These are phyloP conservation scores for Jamesozyma piceae DNA, from an alignment of 805 yeast genomes.

Conservation along the genomic window DNA sequence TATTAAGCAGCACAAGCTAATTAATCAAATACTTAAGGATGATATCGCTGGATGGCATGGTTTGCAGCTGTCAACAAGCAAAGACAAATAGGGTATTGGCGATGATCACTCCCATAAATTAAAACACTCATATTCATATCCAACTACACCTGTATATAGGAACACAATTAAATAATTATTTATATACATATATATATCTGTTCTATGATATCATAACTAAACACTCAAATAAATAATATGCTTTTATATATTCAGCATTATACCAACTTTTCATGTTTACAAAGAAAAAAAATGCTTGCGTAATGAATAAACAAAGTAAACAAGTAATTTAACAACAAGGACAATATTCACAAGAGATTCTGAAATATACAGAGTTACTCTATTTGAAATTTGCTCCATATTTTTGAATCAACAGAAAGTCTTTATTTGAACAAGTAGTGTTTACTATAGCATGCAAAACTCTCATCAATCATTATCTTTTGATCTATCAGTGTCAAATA, in stretches of 20 bases:
- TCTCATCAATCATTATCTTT: neutral
- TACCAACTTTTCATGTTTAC: neutral
- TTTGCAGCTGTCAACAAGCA: constrained; percentile 67
- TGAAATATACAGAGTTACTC: no score
- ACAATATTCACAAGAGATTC: no score
- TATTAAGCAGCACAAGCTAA: constrained; percentile 87
- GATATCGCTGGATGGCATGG: constrained; percentile 95
- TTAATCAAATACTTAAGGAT: constrained; percentile 68
- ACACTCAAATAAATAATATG: no score
- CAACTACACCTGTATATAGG: neutral
- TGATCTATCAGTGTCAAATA: neutral
- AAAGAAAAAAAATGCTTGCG: no score
- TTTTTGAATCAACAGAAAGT: no score
- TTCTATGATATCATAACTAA: no score
- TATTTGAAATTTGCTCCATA: no score
- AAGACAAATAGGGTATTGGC: constrained; percentile 3
- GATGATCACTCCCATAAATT: no score
- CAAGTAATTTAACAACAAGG: no score
- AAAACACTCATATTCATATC: neutral
- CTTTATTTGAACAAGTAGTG: neutral
- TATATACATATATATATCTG: neutral
- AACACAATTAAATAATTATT: neutral
- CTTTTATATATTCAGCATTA: no score
- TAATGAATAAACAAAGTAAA: no score
- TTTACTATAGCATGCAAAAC: neutral